A percentile compares a stretch with the other conserved stretches of the same genome.
phyloP scores from a whole-genome alignment of 2,329 filamentous ascomycete species.

The Clarireedia homoeocarpa region DNA sequence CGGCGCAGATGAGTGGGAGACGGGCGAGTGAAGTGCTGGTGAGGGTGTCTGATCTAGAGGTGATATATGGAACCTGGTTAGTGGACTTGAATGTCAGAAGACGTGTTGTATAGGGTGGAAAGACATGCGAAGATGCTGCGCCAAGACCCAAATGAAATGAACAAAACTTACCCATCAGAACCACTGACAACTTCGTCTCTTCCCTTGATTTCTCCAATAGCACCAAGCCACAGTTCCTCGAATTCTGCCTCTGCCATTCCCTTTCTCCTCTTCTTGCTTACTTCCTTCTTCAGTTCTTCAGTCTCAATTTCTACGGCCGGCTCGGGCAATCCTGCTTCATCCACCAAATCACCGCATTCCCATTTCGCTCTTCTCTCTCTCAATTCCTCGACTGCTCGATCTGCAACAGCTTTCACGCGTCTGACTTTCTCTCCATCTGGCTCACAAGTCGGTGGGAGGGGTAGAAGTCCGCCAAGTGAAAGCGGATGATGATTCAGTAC shows the following conservation, averaged over 20 bases:
- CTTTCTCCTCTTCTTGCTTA: slow-evolving; percentile 70
- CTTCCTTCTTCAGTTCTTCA: slow-evolving; percentile 66
- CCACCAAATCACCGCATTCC: slow-evolving; percentile 71
- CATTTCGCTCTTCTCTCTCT: slow-evolving; percentile 79
- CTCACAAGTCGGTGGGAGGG: slow-evolving; percentile 85
- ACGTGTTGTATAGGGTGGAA: slow-evolving; percentile 33
- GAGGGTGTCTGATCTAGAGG: slow-evolving; percentile 69
- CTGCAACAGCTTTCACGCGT: slow-evolving; percentile 77
- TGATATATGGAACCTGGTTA: slow-evolving; percentile 76
- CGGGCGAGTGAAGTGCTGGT: slow-evolving; percentile 84
- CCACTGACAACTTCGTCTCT: slow-evolving; percentile 53
- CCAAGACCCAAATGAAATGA: slow-evolving; percentile 12
- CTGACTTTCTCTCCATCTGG: slow-evolving; percentile 89
- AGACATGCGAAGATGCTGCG: slow-evolving; percentile 3
- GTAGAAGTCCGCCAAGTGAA: slow-evolving; percentile 70
- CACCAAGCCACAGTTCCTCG: slow-evolving; percentile 74
- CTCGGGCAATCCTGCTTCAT: slow-evolving; percentile 51
- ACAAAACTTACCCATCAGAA: slow-evolving; percentile 42
- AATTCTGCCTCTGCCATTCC: slow-evolving; percentile 84
- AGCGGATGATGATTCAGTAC: slow-evolving; percentile 78
- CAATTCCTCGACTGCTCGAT: slow-evolving; percentile 80
- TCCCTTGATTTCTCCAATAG: slow-evolving; percentile 61
- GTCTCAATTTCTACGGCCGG: slow-evolving; percentile 56
- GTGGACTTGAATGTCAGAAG: slow-evolving; percentile 52
- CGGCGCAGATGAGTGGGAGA: slow-evolving; percentile 76